These are phyloP conservation scores for Leccinum fallax DNA, from an alignment of 1,284 basidiomycete species.

Conservation along the genomic window DNA sequence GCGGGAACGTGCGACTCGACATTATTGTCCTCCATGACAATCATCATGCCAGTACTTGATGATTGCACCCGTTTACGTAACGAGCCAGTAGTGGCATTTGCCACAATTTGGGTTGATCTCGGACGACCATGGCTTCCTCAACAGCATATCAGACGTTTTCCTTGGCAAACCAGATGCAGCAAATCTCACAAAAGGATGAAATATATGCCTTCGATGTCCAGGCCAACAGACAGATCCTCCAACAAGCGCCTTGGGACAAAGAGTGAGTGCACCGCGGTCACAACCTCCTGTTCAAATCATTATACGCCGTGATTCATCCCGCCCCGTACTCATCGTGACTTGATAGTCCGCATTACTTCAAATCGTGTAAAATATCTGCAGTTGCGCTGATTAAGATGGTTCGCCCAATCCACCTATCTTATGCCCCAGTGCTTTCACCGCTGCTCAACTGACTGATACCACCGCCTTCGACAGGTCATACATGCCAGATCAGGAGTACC, in stretches of 20 bases:
- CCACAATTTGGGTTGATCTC: slow-evolving; percentile 4
- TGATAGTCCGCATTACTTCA: slow-evolving; percentile 87
- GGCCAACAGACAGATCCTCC: slow-evolving; percentile 71
- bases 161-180: slow-evolving; percentile 76
- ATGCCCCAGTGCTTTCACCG: background rate
- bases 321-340: slow-evolving; percentile 5
- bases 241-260: slow-evolving; percentile 81
- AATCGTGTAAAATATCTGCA: slow-evolving; percentile 92
- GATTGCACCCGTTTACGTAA: background rate
- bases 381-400: slow-evolving; percentile 99
- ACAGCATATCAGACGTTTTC: slow-evolving; percentile 84
- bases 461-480: slow-evolving; percentile 67
- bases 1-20: too few species aligned
- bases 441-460: background rate
- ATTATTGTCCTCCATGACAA: too few species aligned
- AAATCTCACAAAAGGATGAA: slow-evolving; percentile 73
- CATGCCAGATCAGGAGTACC: slow-evolving; percentile 97
- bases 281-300: slow-evolving; percentile 11
- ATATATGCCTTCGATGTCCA: slow-evolving; percentile 82
- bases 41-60: too few species aligned
- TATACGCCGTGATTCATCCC: background rate
- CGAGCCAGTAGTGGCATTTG: background rate
- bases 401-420: slow-evolving; percentile 9
- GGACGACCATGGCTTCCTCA: slow-evolving; percentile 29
- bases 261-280: slow-evolving; percentile 56